These are phyloP conservation scores for Pholiota conissans DNA, from an alignment of 768 basidiomycete species.

Conservation along the genomic window DNA sequence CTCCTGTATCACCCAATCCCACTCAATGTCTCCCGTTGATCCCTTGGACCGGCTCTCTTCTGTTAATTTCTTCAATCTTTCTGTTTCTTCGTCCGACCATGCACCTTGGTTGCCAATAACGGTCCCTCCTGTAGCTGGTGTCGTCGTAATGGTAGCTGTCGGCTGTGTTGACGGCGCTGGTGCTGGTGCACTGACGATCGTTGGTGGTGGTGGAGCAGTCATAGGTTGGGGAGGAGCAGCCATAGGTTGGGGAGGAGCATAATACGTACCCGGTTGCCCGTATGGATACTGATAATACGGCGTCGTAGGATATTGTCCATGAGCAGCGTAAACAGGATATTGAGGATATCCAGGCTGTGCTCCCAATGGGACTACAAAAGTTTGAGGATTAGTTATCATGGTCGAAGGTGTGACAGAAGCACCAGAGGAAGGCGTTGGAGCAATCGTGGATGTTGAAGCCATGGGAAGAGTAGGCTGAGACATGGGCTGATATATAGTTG, in stretches of 20 bases:
- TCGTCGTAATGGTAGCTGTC: constrained; percentile 27
- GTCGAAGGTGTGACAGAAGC: constrained; percentile 26
- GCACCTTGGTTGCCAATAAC: constrained; percentile 55
- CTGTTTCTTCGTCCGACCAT: constrained; percentile 80
- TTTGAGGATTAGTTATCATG: constrained; percentile 70
- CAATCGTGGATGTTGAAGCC: constrained; percentile 29
- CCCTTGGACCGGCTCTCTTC: constrained; percentile 59
- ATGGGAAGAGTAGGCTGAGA: constrained; percentile 19
- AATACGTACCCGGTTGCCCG: constrained; percentile 14
- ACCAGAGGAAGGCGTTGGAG: constrained; percentile 27
- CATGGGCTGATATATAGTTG: constrained; percentile 39
- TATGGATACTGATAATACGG: constrained; percentile 57
- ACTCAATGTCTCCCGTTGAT: constrained; percentile 64
- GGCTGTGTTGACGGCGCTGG: constrained; percentile 23
- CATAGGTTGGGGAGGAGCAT: constrained; percentile 12
- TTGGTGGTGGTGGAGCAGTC: constrained; percentile 17
- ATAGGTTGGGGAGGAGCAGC: constrained; percentile 12
- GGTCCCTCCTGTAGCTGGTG: constrained; percentile 36
- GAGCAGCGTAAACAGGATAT: constrained; percentile 39
- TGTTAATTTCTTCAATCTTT: constrained; percentile 63
- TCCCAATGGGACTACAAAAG: constrained; percentile 71
- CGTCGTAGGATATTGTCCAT: constrained; percentile 55
- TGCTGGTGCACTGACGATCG: constrained; percentile 18
- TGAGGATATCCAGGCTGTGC: constrained; percentile 47
- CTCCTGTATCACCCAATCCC: constrained; percentile 75